Evolutionary conservation across 495 filamentous ascomycete species (phyloP), one percentile per base, ranked within the genome.

Genomic region (Penicillium steckii): DNA sequence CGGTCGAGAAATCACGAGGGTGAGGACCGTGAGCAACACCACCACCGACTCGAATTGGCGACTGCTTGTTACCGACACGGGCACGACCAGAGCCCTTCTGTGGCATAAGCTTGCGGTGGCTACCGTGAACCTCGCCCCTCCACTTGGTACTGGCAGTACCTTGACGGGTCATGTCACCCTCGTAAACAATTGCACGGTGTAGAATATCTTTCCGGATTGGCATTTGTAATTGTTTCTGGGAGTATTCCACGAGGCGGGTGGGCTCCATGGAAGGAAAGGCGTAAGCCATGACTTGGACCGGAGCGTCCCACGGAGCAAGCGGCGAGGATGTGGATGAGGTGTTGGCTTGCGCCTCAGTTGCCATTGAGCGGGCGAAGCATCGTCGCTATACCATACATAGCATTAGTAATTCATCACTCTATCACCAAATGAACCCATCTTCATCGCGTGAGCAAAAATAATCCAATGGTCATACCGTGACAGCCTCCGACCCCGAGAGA

Each of bases 161-260:
- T 65, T 90, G 85, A 21, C 94, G 87, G 48, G 90, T 86, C 43
- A 72, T 81, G 77, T 97, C 91, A 61, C 90, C 94, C 73, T 98
- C 94, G 81, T 87, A 97, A 52, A 96, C 66, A 17, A 97, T 81
- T 52, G 95, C 94, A 24, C 92, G 83, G 70, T 97, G 95, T 17
- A 99, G 85, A 49, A 99, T 85, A 62, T 99, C 94, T 62, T 87
- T 85, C 8, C 94, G 89, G 13, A 96, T 77, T 5, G 94, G 94
- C 40, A 97, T 80, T 64, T 85, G 66, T 5, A 99, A 85, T 66
- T 97, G 88, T 53, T 86, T 88, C 50, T 80, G 69, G 7, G 88
- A 85, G 77, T 91, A 97, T 66, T 83, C 68, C 54, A 88, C 82
- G 66, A 95, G 87, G 29, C 84, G 80, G 41, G 84, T 66, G 19